Conservation (phyloP, 139 green algal species). For the Closterium sp. region DNA sequence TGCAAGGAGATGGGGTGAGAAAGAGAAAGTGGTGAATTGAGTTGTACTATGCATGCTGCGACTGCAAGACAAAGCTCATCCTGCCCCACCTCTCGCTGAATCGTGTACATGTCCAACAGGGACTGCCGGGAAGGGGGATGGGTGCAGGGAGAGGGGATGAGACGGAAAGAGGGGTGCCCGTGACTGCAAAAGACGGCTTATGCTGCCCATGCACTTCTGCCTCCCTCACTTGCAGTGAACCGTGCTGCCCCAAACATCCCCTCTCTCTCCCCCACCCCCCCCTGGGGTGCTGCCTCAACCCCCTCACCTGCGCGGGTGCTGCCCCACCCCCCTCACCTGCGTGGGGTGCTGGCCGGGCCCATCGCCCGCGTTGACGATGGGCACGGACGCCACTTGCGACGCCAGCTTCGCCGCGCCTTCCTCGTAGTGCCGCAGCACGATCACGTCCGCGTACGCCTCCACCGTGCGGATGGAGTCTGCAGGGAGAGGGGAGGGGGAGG, state of each 20-base stretch:
- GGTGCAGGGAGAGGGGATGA: background rate
- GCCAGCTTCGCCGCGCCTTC: slow-evolving; percentile 78
- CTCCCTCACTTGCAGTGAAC: no score
- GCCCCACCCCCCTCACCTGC: slow-evolving; percentile 54
- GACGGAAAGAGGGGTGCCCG: no score
- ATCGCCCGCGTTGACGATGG: slow-evolving; percentile 96
- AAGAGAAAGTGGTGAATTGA: background rate
- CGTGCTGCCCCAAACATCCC: background rate
- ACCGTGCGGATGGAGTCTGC: slow-evolving; percentile 97
- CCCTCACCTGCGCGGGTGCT: slow-evolving; percentile 84
- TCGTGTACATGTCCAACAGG: slow-evolving; percentile 98
- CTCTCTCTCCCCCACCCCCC: background rate
- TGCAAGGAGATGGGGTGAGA: background rate
- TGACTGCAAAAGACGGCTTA: no score
- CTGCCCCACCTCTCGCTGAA: slow-evolving; percentile 89
- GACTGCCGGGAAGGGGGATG: slow-evolving; percentile 64
- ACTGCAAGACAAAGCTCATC: no score
- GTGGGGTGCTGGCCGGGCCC: slow-evolving; percentile 98
- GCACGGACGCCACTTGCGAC: slow-evolving; percentile 74
- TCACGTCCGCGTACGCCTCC: slow-evolving; percentile 91
- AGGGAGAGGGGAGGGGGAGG: background rate
- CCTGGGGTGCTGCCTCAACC: background rate
- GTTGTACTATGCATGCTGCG: no score
- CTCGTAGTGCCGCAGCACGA: slow-evolving; percentile 94
- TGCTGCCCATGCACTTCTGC: no score